phyloP scores from a whole-genome alignment of 2,329 filamentous ascomycete genomes.

The Mariannaea sp. region DNA sequence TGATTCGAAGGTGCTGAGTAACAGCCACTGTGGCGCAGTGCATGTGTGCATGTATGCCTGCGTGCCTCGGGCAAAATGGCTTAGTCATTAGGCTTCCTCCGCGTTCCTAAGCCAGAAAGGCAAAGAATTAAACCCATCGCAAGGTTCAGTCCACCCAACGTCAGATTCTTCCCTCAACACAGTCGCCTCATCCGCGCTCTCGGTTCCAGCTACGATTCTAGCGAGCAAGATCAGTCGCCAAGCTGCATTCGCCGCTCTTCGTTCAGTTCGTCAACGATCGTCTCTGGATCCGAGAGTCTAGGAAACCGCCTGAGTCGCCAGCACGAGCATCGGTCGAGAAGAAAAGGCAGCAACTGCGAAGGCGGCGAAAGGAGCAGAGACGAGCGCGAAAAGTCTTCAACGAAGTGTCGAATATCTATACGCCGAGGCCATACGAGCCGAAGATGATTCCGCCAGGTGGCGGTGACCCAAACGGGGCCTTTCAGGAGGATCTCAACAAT shows the following conservation, averaged over 20 bases:
- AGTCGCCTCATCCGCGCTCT: background rate
- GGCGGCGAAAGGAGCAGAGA: slow-evolving; percentile 42
- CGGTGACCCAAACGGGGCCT: slow-evolving; percentile 48
- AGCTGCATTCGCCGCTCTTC: slow-evolving; percentile 75
- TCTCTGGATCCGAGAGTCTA: slow-evolving; percentile 43
- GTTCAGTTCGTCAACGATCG: slow-evolving; percentile 58
- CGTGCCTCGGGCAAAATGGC: slow-evolving; percentile 17
- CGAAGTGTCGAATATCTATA: slow-evolving; percentile 51
- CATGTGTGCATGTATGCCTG: too few relatives aligned
- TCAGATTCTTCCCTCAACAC: background rate
- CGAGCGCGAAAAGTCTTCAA: slow-evolving; percentile 47
- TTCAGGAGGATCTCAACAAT: slow-evolving; percentile 85
- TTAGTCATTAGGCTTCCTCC: slow-evolving; percentile 16
- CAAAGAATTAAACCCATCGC: slow-evolving; percentile 10
- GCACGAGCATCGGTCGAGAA: slow-evolving; percentile 37
- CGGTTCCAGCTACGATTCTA: too few relatives aligned
- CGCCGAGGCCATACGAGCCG: slow-evolving; percentile 46
- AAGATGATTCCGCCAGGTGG: slow-evolving; percentile 53
- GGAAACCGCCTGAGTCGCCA: slow-evolving; percentile 24
- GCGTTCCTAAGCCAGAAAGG: slow-evolving; percentile 22
- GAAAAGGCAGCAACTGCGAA: slow-evolving; percentile 43
- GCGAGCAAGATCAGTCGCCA: slow-evolving; percentile 51
- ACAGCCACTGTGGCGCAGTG: slow-evolving; percentile 10
- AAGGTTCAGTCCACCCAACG: slow-evolving; percentile 19
- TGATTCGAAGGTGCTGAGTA: background rate